A percentile compares a stretch with the other conserved stretches of the same genome.
Evolutionary conservation across 768 basidiomycete genomes (phyloP).

Genomic region (Lentinula edodes): DNA sequence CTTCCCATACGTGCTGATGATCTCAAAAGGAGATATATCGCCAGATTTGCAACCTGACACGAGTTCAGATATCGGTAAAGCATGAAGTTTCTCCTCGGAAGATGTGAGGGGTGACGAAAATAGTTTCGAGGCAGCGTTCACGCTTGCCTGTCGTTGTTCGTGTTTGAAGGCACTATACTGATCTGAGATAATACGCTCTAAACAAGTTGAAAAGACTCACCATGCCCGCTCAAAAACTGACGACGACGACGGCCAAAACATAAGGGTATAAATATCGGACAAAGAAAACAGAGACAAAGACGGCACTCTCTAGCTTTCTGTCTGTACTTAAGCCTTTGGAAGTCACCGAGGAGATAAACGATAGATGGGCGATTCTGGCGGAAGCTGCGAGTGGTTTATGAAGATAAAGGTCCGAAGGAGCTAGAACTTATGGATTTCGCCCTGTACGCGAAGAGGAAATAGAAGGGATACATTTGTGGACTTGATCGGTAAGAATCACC

Average conservation of each 20-base stretch:
- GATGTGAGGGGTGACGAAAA: constrained; percentile 37
- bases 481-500: constrained; percentile 1
- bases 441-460: constrained; percentile 8
- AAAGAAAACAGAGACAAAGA: background rate
- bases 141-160: constrained; percentile 35
- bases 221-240: constrained; percentile 28
- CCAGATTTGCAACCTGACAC: constrained; percentile 40
- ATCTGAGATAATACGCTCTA: background rate
- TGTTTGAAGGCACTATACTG: constrained; percentile 36
- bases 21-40: constrained; percentile 29
- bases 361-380: constrained; percentile 6
- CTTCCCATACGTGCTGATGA: constrained; percentile 51
- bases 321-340: background rate
- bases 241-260: constrained; percentile 30
- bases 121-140: constrained; percentile 32
- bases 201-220: constrained; percentile 10
- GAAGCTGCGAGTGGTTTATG: background rate
- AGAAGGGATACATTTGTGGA: constrained; percentile 2
- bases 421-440: constrained; percentile 6
- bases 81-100: constrained; percentile 41
- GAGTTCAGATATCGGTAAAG: constrained; percentile 42
- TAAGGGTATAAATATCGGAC: constrained; percentile 10
- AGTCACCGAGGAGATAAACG: constrained; percentile 1
- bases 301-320: background rate
- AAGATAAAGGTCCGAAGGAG: constrained; percentile 3